Conservation (phyloP, 495 filamentous ascomycete species). For the Lophiotrema nucula region DNA sequence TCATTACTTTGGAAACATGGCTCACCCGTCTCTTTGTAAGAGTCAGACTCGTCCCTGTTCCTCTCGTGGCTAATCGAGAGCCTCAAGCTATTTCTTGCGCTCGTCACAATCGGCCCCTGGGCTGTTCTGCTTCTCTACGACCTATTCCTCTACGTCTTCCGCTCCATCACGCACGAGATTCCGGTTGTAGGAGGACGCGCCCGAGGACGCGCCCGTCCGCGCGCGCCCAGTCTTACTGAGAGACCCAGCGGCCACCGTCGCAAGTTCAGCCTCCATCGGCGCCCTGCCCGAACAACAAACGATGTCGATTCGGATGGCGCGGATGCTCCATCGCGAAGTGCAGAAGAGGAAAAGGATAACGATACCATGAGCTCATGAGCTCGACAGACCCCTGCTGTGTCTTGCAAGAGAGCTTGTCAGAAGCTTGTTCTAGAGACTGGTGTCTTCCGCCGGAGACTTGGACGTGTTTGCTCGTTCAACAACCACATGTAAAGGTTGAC, state of each 20-base stretch:
- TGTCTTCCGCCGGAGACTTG: too few species aligned
- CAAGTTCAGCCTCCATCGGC: slow-evolving; percentile 48
- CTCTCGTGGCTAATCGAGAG: neutral
- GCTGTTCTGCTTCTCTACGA: slow-evolving; percentile 65
- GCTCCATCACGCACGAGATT: slow-evolving; percentile 57
- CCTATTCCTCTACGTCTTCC: slow-evolving; percentile 61
- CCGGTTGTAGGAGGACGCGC: slow-evolving; percentile 65
- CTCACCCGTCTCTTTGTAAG: slow-evolving; percentile 62
- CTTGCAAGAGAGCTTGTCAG: neutral
- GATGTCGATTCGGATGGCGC: slow-evolving; percentile 3
- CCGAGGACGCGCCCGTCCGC: slow-evolving; percentile 58
- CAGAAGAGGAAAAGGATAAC: slow-evolving; percentile 21
- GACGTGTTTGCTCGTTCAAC: too few species aligned
- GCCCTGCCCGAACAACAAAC: neutral
- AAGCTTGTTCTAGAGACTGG: too few species aligned
- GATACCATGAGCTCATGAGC: slow-evolving; percentile 3
- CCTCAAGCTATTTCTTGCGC: slow-evolving; percentile 59
- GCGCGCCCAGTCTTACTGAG: slow-evolving; percentile 63
- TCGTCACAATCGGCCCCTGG: slow-evolving; percentile 68
- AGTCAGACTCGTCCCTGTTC: neutral
- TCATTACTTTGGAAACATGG: slow-evolving; percentile 63
- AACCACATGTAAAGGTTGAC: too few species aligned
- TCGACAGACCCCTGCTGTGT: neutral
- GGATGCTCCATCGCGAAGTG: slow-evolving; percentile 18
- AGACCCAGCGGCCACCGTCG: slow-evolving; percentile 55